Conservation (phyloP, 257 asterid species). For the Plantago elongata region DNA sequence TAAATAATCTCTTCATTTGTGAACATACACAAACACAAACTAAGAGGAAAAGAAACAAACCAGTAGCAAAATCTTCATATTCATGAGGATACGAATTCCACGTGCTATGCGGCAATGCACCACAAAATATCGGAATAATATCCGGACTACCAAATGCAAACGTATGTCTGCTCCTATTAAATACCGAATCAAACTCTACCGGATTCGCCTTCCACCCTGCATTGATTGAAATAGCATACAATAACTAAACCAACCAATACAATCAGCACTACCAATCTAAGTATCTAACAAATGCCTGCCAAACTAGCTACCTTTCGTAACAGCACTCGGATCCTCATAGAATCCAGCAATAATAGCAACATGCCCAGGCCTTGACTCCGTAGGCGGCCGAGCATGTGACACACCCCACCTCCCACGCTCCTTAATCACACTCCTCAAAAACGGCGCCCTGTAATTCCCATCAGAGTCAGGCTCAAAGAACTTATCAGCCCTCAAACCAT, state of each 20-base stretch:
- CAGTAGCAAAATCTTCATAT: slow-evolving; percentile 96
- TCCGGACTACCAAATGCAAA: slow-evolving; percentile 96
- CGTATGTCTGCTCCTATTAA: slow-evolving; percentile 85
- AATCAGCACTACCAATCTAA: slow-evolving; percentile 1
- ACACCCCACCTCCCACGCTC: slow-evolving; percentile 98
- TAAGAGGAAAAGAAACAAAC: slow-evolving; percentile 37
- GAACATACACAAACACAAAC: slow-evolving; percentile 12
- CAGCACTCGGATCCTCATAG: slow-evolving; percentile 99
- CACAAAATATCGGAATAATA: slow-evolving; percentile 85
- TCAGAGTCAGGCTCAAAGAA: slow-evolving; percentile 79
- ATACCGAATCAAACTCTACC: slow-evolving; percentile 95
- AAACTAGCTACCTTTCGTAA: slow-evolving; percentile 72
- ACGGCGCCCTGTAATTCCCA: slow-evolving; percentile 85
- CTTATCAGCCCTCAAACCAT: slow-evolving; percentile 96
- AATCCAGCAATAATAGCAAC: slow-evolving; percentile 97
- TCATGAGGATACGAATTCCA: slow-evolving; percentile 84
- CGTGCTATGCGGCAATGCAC: slow-evolving; percentile 82
- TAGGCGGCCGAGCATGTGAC: slow-evolving; percentile 97
- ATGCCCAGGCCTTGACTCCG: slow-evolving; percentile 98
- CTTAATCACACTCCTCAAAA: slow-evolving; percentile 79
- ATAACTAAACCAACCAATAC: slow-evolving; percentile 13
- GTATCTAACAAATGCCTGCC: slow-evolving; percentile 6
- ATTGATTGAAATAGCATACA: slow-evolving; percentile 19
- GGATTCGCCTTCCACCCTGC: slow-evolving; percentile 99
- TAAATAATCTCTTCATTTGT: slow-evolving; percentile 8